A percentile compares a stretch with the other conserved stretches of the same genome.
Conservation (phyloP, 2,329 filamentous ascomycete genomes). For the Bipolaris victoriae region DNA sequence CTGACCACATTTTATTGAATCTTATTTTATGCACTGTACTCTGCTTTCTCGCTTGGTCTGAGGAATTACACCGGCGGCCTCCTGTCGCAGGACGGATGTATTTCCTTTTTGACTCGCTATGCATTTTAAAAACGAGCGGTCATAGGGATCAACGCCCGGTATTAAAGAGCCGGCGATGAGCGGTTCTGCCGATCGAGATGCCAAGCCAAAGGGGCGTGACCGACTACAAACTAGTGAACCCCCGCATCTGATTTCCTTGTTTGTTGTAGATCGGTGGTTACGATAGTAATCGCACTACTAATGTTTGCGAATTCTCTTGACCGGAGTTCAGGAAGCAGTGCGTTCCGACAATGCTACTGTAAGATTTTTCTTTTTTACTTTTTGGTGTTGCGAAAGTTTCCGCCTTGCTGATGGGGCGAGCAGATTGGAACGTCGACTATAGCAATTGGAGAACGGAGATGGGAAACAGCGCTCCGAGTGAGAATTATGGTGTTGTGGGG, state of each 20-base stretch:
- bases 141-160: neutral
- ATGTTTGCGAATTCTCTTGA: neutral
- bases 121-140: neutral
- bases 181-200: slow-evolving; percentile 1
- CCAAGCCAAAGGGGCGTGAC: neutral
- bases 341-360: neutral
- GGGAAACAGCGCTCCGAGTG: neutral
- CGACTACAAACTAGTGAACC: slow-evolving; percentile 3
- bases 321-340: neutral
- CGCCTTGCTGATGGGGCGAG: neutral
- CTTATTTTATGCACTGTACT: neutral
- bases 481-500: neutral
- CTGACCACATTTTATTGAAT: neutral
- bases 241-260: neutral
- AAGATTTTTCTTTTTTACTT: neutral
- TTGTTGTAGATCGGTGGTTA: neutral
- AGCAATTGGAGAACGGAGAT: neutral
- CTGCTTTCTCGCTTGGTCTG: neutral
- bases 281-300: neutral
- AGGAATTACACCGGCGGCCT: neutral
- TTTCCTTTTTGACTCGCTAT: neutral
- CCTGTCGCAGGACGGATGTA: neutral
- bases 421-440: neutral
- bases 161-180: slow-evolving; percentile 1
- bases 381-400: neutral